Conservation (phyloP, 2,329 filamentous ascomycete species). For the Zymoseptoria pseudotritici region DNA sequence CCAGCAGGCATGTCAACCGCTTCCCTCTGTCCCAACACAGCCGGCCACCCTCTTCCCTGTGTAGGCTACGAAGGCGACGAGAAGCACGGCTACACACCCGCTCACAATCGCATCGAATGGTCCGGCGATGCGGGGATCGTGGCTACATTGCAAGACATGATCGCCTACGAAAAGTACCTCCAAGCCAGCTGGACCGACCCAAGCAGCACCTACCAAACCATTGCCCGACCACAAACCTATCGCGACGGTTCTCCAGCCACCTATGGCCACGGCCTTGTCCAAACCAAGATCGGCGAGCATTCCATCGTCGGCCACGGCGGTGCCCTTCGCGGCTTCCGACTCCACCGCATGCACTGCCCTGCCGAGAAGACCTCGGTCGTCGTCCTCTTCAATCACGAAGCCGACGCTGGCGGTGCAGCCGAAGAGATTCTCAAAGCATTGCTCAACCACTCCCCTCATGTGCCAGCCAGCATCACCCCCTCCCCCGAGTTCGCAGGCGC, state of each 20-base stretch:
- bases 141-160: conserved; percentile 40
- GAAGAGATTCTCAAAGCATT: conserved; percentile 29
- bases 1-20: conserved; percentile 40
- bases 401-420: conserved; percentile 21
- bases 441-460: conserved; percentile 13
- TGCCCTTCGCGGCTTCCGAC: conserved; percentile 37
- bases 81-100: conserved; percentile 31
- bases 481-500: conserved; percentile 28
- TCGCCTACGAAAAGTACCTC: conserved; percentile 39
- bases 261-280: conserved; percentile 35
- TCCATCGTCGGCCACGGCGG: conserved; percentile 35
- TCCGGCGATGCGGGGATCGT: conserved; percentile 40
- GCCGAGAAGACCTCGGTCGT: conserved; percentile 33
- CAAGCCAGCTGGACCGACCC: conserved; percentile 27
- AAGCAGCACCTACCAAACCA: conserved; percentile 31
- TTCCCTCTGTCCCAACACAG: conserved; percentile 32
- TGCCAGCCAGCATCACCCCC: conserved; percentile 5
- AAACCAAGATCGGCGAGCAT: conserved; percentile 21
- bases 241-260: conserved; percentile 30
- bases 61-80: conserved; percentile 40
- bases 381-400: conserved; percentile 36
- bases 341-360: conserved; percentile 31
- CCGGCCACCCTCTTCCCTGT: conserved; percentile 32
- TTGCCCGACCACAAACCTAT: conserved; percentile 25
- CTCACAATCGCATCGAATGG: conserved; percentile 40